Conservation (phyloP, 176 grass and related monocot species). For the Oryza glaberrima region DNA sequence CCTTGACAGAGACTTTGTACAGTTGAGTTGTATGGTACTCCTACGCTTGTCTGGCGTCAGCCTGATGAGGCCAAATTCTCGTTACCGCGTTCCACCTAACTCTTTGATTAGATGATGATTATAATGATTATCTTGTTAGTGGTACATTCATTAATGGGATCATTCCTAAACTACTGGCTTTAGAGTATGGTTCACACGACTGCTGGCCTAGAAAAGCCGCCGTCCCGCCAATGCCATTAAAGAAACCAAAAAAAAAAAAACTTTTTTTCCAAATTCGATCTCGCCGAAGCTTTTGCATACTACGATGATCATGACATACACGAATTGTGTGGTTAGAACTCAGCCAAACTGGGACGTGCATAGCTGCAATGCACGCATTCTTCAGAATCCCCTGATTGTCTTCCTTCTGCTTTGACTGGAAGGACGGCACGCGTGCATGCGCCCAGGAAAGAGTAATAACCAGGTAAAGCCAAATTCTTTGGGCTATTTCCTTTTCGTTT, state of each 20-base stretch:
- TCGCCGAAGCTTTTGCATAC: too few species aligned
- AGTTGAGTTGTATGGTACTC: background rate
- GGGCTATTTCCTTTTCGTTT: background rate
- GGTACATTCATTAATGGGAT: background rate
- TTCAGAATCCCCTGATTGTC: background rate
- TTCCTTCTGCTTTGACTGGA: background rate
- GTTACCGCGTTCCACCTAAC: background rate
- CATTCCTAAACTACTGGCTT: background rate
- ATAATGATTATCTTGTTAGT: background rate
- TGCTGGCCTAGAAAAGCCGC: background rate
- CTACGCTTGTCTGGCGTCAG: background rate
- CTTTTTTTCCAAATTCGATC: too few species aligned
- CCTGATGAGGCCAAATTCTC: background rate
- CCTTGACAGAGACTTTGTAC: background rate
- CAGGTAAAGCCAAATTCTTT: background rate
- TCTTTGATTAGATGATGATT: background rate
- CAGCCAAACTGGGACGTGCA: background rate
- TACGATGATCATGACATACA: background rate
- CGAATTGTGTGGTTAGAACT: background rate
- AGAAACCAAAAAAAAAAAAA: too few species aligned
- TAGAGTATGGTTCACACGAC: background rate
- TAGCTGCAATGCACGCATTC: background rate
- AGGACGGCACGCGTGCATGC: too few species aligned
- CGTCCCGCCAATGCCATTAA: background rate
- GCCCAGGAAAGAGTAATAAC: background rate